These are phyloP conservation scores for Russula emetica DNA, from an alignment of 768 basidiomycete genomes.

Conservation along the genomic window DNA sequence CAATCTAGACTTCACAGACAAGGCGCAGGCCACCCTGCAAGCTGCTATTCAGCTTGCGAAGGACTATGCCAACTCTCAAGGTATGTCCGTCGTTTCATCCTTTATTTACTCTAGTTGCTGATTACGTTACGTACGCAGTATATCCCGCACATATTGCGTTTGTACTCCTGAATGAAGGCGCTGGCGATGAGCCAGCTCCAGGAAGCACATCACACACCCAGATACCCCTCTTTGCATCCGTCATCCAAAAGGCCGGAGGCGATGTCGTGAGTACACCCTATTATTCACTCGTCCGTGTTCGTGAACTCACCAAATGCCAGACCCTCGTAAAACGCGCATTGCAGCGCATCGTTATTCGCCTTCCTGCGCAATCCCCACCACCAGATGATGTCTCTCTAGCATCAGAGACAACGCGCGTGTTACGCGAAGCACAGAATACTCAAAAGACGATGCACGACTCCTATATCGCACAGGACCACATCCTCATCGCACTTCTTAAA, in stretches of 20 bases:
- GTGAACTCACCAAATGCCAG: slow-evolving; percentile 36
- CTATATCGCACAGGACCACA: slow-evolving; percentile 90
- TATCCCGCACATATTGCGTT: slow-evolving; percentile 81
- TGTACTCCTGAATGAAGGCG: slow-evolving; percentile 69
- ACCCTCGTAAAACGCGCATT: slow-evolving; percentile 60
- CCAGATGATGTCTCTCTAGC: slow-evolving; percentile 76
- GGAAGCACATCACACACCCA: slow-evolving; percentile 34
- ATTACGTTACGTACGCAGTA: slow-evolving; percentile 42
- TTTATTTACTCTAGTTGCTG: background rate
- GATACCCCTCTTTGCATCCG: slow-evolving; percentile 67
- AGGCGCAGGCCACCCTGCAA: slow-evolving; percentile 63
- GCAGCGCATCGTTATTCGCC: slow-evolving; percentile 71
- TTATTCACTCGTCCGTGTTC: background rate
- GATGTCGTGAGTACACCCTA: slow-evolving; percentile 56
- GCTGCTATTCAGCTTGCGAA: slow-evolving; percentile 77
- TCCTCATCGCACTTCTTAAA: slow-evolving; percentile 80
- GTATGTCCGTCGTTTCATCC: slow-evolving; percentile 38
- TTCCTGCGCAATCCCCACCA: slow-evolving; percentile 80
- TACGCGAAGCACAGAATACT: slow-evolving; percentile 70
- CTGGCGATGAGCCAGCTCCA: slow-evolving; percentile 38
- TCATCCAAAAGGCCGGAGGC: slow-evolving; percentile 79
- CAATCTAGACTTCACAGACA: slow-evolving; percentile 82
- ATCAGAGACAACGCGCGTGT: slow-evolving; percentile 51
- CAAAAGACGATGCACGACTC: slow-evolving; percentile 86
- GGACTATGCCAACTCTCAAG: slow-evolving; percentile 79